These are phyloP conservation scores for Phaeomoniella chlamydospora DNA, from an alignment of 2,329 filamentous ascomycete species.

Conservation along the genomic window DNA sequence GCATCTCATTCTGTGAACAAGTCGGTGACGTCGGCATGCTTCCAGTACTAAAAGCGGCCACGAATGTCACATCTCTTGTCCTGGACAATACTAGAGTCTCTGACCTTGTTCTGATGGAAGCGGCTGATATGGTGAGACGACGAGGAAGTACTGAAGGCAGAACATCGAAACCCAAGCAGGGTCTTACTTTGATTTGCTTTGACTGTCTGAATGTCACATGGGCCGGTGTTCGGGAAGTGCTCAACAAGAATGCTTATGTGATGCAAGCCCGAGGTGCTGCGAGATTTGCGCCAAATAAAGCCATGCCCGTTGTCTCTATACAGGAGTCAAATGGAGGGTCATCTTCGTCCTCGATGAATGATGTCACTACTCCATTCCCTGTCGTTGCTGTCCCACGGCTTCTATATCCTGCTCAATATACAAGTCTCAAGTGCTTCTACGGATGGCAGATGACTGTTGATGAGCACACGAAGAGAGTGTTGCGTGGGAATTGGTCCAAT, in stretches of 20 bases:
- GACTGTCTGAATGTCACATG: slow-evolving; percentile 88
- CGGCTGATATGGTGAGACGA: slow-evolving; percentile 60
- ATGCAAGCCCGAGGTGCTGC: slow-evolving; percentile 14
- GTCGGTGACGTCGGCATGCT: slow-evolving; percentile 75
- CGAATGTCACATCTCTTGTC: slow-evolving; percentile 54
- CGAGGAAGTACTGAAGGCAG: slow-evolving; percentile 39
- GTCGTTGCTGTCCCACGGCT: slow-evolving; percentile 15
- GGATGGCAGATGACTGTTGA: slow-evolving; percentile 91
- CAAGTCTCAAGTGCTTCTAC: slow-evolving; percentile 85
- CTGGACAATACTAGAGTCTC: slow-evolving; percentile 91
- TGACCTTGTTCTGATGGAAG: slow-evolving; percentile 73
- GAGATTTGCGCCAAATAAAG: slow-evolving; percentile 1
- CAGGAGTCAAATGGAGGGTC: neutral
- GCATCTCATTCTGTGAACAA: slow-evolving; percentile 78
- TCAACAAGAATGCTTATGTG: slow-evolving; percentile 70
- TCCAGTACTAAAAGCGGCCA: slow-evolving; percentile 63
- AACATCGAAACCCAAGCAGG: slow-evolving; percentile 36
- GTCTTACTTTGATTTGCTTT: slow-evolving; percentile 68
- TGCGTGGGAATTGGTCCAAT: slow-evolving; percentile 58
- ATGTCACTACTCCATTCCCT: slow-evolving; percentile 9
- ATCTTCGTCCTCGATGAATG: neutral
- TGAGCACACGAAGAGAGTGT: slow-evolving; percentile 76
- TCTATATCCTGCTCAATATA: slow-evolving; percentile 62
- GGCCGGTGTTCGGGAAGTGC: slow-evolving; percentile 75
- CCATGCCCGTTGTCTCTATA: slow-evolving; percentile 2